Percentiles rank a stretch among this genome's conserved stretches.
phyloP scores from a whole-genome alignment of 495 filamentous ascomycete species.

The Penicillium diatomitis region DNA sequence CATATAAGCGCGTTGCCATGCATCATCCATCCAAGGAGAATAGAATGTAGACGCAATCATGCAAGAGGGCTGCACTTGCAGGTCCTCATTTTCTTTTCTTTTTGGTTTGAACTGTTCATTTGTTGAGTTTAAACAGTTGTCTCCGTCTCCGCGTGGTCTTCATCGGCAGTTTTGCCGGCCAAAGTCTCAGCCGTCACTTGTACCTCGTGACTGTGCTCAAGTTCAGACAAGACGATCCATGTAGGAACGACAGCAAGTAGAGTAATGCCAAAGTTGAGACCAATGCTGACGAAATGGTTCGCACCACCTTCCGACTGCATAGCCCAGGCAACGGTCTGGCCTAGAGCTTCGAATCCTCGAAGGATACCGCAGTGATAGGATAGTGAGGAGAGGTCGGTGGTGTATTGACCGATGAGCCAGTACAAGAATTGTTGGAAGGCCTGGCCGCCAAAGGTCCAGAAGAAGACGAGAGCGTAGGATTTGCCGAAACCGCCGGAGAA shows the following conservation, averaged over 20 bases:
- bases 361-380: conserved; percentile 28
- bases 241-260: conserved; percentile 23
- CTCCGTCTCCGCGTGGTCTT: not conserved
- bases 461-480: conserved; percentile 24
- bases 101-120: not conserved
- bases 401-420: conserved; percentile 27
- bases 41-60: not conserved
- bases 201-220: conserved; percentile 27
- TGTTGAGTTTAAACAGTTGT: not conserved
- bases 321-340: conserved; percentile 27
- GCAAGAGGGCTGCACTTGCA: not conserved
- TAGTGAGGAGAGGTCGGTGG: conserved; percentile 22
- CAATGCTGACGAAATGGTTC: conserved; percentile 28
- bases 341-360: conserved; percentile 24
- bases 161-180: not conserved
- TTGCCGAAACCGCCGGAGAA: conserved; percentile 25
- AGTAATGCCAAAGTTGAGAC: conserved; percentile 26
- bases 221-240: conserved; percentile 24
- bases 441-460: conserved; percentile 25
- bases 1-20: not conserved
- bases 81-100: too few relatives aligned
- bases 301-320: conserved; percentile 25
- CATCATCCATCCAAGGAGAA: too few relatives aligned
- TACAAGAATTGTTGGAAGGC: conserved; percentile 29
- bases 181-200: conserved; percentile 18